Evolutionary conservation across 208 protist species (phyloP).

Genomic region (Trypanosoma conorhini): DNA sequence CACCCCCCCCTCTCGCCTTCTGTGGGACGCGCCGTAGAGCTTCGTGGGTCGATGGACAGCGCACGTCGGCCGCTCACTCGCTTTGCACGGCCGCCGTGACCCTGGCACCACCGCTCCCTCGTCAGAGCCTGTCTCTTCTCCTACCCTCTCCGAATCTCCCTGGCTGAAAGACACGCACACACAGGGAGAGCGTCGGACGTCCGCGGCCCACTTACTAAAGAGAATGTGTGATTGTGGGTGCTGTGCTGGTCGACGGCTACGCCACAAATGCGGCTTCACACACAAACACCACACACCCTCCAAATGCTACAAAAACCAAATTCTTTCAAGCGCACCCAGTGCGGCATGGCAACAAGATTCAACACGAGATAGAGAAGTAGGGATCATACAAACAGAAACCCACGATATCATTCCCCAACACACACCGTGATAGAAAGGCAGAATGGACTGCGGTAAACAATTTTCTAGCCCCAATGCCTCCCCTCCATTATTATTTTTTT

Average conservation of each 20-base stretch:
- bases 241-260: background rate
- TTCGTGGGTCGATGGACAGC: too few species aligned
- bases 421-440: too few species aligned
- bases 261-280: background rate
- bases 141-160: background rate
- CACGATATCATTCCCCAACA: too few species aligned
- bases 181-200: background rate
- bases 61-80: too few species aligned
- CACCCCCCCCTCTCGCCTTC: too few species aligned
- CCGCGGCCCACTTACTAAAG: background rate
- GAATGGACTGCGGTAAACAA: too few species aligned
- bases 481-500: too few species aligned
- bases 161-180: background rate
- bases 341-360: background rate
- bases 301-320: background rate
- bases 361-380: background rate
- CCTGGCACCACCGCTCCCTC: too few species aligned
- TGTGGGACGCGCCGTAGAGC: too few species aligned
- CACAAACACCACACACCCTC: background rate
- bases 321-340: background rate
- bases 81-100: too few species aligned
- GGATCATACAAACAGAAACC: background rate
- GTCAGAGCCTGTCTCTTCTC: background rate
- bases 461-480: too few species aligned
- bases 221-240: background rate